Evolutionary conservation across 108 stramenopile genomes (phyloP).

Genomic region (Skeletonema menzelii): DNA sequence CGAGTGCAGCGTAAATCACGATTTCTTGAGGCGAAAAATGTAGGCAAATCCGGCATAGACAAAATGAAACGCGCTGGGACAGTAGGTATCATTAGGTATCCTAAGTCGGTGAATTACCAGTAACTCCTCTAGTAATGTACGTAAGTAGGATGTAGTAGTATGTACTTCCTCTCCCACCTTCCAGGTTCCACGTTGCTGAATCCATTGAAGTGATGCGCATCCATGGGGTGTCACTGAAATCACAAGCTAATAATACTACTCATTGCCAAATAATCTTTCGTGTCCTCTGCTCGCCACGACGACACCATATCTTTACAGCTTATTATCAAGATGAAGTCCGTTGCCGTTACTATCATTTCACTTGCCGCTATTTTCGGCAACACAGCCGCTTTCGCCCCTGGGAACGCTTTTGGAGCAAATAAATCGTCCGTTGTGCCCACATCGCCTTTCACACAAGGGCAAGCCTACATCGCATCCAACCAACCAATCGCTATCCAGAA

Average conservation of each 20-base stretch:
- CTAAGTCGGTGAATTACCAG: no score
- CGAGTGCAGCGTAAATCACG: no score
- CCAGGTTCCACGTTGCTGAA: no score
- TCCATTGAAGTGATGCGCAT: no score
- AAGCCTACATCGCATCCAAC: constrained; percentile 32
- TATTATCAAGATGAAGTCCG: constrained; percentile 16
- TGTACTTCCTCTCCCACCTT: no score
- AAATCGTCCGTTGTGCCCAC: constrained; percentile 8
- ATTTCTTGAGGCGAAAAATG: no score
- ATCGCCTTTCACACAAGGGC: constrained; percentile 33
- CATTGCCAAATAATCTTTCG: background rate
- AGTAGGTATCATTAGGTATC: no score
- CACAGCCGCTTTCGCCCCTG: constrained; percentile 40
- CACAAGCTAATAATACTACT: background rate
- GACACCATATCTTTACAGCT: background rate
- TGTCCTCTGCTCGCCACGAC: background rate
- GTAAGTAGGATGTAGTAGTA: no score
- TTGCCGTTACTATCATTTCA: constrained; percentile 11
- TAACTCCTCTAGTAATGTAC: no score
- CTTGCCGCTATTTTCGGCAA: constrained; percentile 22
- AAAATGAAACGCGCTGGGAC: no score
- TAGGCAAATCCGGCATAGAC: no score
- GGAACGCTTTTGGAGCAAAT: constrained; percentile 29
- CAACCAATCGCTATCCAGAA: constrained; percentile 42
- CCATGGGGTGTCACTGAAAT: background rate